Evolutionary conservation across 768 basidiomycete genomes (phyloP).

Genomic region (Rhizopogon salebrosus): DNA sequence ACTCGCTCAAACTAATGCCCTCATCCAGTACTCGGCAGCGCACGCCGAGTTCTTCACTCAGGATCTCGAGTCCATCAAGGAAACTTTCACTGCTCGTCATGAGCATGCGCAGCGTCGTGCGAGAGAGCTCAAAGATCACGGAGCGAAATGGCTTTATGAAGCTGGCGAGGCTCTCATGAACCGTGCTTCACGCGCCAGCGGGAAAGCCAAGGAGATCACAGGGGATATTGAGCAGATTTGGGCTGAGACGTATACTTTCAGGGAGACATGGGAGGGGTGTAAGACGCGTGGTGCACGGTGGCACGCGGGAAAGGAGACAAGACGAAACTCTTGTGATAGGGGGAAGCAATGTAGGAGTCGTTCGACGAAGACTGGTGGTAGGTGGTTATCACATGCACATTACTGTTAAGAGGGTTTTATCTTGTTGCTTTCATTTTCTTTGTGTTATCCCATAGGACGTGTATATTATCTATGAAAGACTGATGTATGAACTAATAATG

Average conservation of each 20-base stretch:
- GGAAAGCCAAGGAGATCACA: slow-evolving; percentile 36
- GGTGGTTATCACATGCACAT: neutral
- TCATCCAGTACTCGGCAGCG: slow-evolving; percentile 40
- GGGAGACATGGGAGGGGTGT: neutral
- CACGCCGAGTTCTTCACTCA: slow-evolving; percentile 27
- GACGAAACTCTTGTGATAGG: neutral
- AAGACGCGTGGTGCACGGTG: neutral
- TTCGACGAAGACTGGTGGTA: neutral
- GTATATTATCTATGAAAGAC: slow-evolving; percentile 1
- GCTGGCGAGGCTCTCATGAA: slow-evolving; percentile 38
- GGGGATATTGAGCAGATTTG: slow-evolving; percentile 16
- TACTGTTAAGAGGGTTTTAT: neutral
- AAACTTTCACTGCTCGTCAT: slow-evolving; percentile 44
- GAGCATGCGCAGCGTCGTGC: slow-evolving; percentile 49
- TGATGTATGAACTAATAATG: neutral
- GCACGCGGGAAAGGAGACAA: neutral
- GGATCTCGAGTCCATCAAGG: slow-evolving; percentile 32
- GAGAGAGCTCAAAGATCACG: slow-evolving; percentile 45
- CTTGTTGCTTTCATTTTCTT: neutral
- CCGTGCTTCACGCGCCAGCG: slow-evolving; percentile 38
- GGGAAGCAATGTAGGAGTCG: neutral
- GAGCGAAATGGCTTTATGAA: slow-evolving; percentile 38
- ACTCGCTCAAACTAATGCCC: slow-evolving; percentile 28
- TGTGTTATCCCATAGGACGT: neutral
- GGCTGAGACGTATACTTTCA: neutral